These are phyloP conservation scores for Gossypium lobatum DNA, from an alignment of 441 rosid species.

Conservation along the genomic window DNA sequence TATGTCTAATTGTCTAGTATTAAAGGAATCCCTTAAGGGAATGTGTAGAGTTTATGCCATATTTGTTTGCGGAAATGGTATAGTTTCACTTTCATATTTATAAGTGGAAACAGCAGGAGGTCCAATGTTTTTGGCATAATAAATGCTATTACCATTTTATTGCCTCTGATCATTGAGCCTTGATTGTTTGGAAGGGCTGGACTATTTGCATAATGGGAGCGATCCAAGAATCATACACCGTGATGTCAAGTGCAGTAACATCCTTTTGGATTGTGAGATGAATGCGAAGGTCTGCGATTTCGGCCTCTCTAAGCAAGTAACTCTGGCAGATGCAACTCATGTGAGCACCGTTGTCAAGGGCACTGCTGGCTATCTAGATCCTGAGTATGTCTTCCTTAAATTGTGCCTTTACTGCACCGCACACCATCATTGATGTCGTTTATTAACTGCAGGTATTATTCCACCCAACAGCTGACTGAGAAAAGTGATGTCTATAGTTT, in stretches of 20 bases:
- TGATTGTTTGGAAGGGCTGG: slow-evolving; percentile 51
- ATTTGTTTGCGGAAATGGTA: too few relatives aligned
- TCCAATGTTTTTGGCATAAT: too few relatives aligned
- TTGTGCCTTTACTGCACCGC: neutral
- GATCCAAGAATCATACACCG: slow-evolving; percentile 86
- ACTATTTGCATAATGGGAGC: slow-evolving; percentile 85
- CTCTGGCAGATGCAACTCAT: slow-evolving; percentile 75
- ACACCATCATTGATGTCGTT: neutral
- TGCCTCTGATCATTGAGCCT: too few relatives aligned
- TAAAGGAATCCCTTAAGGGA: too few relatives aligned
- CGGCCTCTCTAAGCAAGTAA: slow-evolving; percentile 86
- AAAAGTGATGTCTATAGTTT: slow-evolving; percentile 92
- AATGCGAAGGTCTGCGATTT: slow-evolving; percentile 88
- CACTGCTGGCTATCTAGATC: slow-evolving; percentile 95
- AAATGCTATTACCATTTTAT: too few relatives aligned
- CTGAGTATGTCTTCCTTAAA: slow-evolving; percentile 46
- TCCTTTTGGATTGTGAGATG: slow-evolving; percentile 75
- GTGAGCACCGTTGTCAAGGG: slow-evolving; percentile 91
- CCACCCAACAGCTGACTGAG: slow-evolving; percentile 86
- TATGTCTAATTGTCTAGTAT: slow-evolving; percentile 9
- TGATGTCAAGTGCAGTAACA: slow-evolving; percentile 82
- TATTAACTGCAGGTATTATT: slow-evolving; percentile 42
- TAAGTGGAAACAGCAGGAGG: too few relatives aligned
- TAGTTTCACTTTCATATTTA: neutral
- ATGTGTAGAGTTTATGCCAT: too few relatives aligned